These are phyloP conservation scores for Suillus clintonianus DNA, from an alignment of 768 basidiomycete genomes.

Conservation along the genomic window DNA sequence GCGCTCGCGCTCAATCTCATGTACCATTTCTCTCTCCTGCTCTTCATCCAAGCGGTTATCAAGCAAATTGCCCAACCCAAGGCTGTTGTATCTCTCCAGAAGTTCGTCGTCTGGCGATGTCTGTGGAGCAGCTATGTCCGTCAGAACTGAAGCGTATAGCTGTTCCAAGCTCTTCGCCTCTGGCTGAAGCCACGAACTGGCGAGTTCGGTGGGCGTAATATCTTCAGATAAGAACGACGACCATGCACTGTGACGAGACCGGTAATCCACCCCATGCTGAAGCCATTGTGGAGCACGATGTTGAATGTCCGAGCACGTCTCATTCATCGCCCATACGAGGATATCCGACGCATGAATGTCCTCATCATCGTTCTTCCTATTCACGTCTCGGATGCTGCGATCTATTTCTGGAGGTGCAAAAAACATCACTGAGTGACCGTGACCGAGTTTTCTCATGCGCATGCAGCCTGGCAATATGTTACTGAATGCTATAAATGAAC, in stretches of 20 bases:
- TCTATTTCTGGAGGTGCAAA: constrained; percentile 49
- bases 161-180: constrained; percentile 39
- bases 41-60: constrained; percentile 42
- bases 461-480: constrained; percentile 45
- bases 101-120: constrained; percentile 17
- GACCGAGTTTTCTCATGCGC: constrained; percentile 53
- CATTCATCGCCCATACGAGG: constrained; percentile 45
- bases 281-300: constrained; percentile 42
- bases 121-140: constrained; percentile 6
- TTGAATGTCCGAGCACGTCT: constrained; percentile 43
- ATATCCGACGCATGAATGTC: constrained; percentile 33
- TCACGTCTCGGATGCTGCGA: constrained; percentile 34
- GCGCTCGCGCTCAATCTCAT: constrained; percentile 42
- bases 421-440: constrained; percentile 49
- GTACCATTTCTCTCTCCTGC: constrained; percentile 47
- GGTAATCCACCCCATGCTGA: constrained; percentile 41
- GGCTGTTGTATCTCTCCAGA: constrained; percentile 20
- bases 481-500: not conserved
- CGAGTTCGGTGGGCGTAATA: constrained; percentile 5
- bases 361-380: constrained; percentile 9
- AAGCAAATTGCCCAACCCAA: constrained; percentile 27
- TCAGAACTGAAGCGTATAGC: constrained; percentile 28
- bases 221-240: constrained; percentile 11
- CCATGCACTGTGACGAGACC: constrained; percentile 25
- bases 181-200: constrained; percentile 37